Percentiles rank a stretch among this genome's conserved stretches.
phyloP scores from a whole-genome alignment of 805 yeast genomes.

The Ogataea ramenticola region DNA sequence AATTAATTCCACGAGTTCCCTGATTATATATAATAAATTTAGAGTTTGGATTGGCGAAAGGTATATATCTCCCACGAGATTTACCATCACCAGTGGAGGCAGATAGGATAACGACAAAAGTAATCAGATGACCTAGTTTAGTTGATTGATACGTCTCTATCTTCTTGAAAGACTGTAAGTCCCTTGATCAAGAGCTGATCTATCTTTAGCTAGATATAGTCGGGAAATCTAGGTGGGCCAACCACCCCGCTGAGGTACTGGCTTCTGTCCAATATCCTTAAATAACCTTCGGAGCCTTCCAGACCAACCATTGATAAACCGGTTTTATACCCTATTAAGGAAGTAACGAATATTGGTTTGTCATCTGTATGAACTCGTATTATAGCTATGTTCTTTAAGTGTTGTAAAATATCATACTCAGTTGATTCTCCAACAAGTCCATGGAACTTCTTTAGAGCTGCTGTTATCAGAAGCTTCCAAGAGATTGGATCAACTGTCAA shows the following conservation, averaged over 20 bases:
- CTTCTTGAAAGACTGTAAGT: no score
- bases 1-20: no score
- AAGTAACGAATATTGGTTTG: constrained; percentile 9
- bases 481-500: constrained; percentile 11
- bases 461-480: constrained; percentile 19
- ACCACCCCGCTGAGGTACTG: constrained; percentile 18
- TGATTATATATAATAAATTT: no score
- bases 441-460: constrained; percentile 14
- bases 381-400: constrained; percentile 4
- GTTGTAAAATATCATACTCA: constrained; percentile 18
- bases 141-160: no score
- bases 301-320: constrained; percentile 6
- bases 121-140: no score
- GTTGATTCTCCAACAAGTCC: constrained; percentile 22
- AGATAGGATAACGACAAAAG: no score
- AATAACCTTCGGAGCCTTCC: constrained; percentile 1
- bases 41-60: no score
- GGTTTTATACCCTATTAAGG: constrained; percentile 10
- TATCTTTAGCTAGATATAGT: background rate
- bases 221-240: constrained; percentile 15
- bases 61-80: no score
- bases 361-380: constrained; percentile 19
- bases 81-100: no score
- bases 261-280: constrained; percentile 10
- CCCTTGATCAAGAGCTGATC: no score